Base-by-base conservation (phyloP, 768 basidiomycete genomes). In the Austroboletus festivus region DNA sequence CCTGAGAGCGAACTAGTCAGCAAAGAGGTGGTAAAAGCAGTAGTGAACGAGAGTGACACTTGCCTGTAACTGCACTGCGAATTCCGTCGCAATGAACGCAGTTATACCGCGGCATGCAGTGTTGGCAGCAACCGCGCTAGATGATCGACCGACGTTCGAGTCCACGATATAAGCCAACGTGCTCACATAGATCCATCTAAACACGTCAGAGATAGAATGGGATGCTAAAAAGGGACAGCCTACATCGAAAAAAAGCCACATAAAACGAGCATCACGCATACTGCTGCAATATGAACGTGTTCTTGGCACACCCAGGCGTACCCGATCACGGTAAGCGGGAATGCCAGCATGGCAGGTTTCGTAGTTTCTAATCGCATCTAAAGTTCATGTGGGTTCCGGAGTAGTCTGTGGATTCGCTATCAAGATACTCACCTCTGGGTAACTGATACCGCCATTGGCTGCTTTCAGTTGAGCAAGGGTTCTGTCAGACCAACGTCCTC, bases 121-220 rank as follows among this genome's bases (percentile, higher is more conserved):
- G 64, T 94, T 94, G 31, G 77, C 69, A 0, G 92, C 89, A 7
- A 82, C 79, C 0, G 88, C 90, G 2, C 81, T 82, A 0, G 89
- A 85, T 0, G 89, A 89, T 13, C 83, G 78, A 6, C 93, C 93
- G 3, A 75, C 73, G 56, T 94, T 96, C 8, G 90, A 82, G 60
- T 96, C 92, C 3, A 93, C 89, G 30, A 94, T 79, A 61, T 93
- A 94, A 0, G 92, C 85, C 28, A 96, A 70, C 0, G 86, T 84
- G 38, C 81, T 82, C 1, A 83, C 69, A 62, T 87, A 87, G 43
- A 83, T 80, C 67, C 74, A 74, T 61, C 78, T 81, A 13, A 33
- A 5, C n/a, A 35, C 6, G 10, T 10, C 5, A 26, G 34, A 16
- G 8, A 16, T 3, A 7, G 28, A 28, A 28, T 7, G 10, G 10